Base-by-base conservation (phyloP, 2,329 filamentous ascomycete species). In the Fusarium nodosum region DNA sequence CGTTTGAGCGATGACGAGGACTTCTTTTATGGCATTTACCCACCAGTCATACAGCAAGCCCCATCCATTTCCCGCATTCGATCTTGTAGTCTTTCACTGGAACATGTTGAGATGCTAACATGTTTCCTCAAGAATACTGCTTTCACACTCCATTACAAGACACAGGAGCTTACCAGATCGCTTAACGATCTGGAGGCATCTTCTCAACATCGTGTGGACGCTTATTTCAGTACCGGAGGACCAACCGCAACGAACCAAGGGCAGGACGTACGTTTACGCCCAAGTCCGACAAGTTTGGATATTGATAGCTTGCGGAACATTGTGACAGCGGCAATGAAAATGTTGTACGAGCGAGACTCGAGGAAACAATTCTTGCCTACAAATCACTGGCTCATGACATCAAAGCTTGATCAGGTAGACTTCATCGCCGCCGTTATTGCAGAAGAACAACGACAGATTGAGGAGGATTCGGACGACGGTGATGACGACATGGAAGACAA, bases 1-100 rank as follows among this genome's bases (percentile, higher is more conserved):
- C 92, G 96, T 72, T 88, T 98, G 34, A 97, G 95, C 77, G 96
- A 99, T 72, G 96, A 99, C 68, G 95, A 98, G 71, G 96, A 99
- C 73, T 99, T 99, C 76, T 91, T 97, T 66, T 87, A 88, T 59
- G 85, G 85, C 57, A 81, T 87, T 65, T 81, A 79, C 39, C 81
- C 83, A 28, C 71, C 75, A 56, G 60, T 77, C 31, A 71, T 81
- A 22, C 78, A 79, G n/a, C 76, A 73, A 22, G 79, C 77, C 48
- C 81, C 77, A 30, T 81, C 78, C 26, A 82, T 74, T 57, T 86
- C 83, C 53, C 84, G 82, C 55, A 84, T 86, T 68, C 85, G 84
- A 78, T 84, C 81, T 65, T 91, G 93, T 77, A 90, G 92, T 45
- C 83, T 98, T 8, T 87, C 88, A 1, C 80, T 95, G 12, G 77